Conservation (phyloP, 306 rosid species). For the Argentina anserina region DNA sequence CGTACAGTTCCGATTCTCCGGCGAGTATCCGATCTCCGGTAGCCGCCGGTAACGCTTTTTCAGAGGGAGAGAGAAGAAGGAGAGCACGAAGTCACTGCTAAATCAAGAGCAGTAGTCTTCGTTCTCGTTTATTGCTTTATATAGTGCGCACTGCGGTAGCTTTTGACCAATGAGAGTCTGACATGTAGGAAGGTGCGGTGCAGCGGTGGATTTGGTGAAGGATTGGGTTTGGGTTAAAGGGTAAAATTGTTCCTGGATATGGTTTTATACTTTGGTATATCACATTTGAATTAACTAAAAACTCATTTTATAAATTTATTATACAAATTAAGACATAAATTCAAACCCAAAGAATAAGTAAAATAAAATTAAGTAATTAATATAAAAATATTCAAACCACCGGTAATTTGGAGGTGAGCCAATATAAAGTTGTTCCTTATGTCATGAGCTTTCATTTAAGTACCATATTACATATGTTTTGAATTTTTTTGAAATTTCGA, state of each 20-base stretch:
- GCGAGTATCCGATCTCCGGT: slow-evolving; percentile 18
- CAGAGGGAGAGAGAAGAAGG: background rate
- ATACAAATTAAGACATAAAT: too few species aligned
- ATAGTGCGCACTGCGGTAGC: background rate
- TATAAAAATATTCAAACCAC: too few species aligned
- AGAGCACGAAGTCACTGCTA: slow-evolving; percentile 16
- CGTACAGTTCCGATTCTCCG: slow-evolving; percentile 17
- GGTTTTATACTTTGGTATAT: too few species aligned
- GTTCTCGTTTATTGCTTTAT: background rate
- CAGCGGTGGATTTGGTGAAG: background rate
- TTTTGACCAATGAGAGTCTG: background rate
- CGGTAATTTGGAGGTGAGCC: too few species aligned
- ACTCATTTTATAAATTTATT: too few species aligned
- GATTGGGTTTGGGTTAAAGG: background rate
- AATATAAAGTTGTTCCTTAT: too few species aligned
- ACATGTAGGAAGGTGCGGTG: background rate
- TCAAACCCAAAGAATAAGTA: too few species aligned
- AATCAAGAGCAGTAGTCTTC: background rate
- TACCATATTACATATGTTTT: too few species aligned
- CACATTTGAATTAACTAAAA: too few species aligned
- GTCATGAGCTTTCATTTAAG: too few species aligned
- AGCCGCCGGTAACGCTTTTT: slow-evolving; percentile 19
- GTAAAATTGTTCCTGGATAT: background rate
- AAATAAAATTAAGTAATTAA: too few species aligned
- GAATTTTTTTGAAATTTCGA: too few species aligned